Base-by-base conservation (phyloP, 202 grass and related monocot genomes). In the Tripidium arundinaceum region DNA sequence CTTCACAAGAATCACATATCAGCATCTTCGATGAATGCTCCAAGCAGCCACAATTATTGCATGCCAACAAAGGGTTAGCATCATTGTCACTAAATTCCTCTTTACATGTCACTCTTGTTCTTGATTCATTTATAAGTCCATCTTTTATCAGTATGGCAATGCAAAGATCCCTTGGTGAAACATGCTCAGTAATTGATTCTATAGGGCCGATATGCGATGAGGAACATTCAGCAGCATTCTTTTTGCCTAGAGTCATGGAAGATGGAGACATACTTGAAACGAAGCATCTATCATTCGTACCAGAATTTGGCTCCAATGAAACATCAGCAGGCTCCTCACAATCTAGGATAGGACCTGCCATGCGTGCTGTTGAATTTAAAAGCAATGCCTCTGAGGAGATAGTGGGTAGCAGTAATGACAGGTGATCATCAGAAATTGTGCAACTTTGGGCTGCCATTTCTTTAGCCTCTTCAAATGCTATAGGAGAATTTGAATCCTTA, bases 1-100 rank as follows among this genome's bases (percentile, higher is more conserved):
- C 86, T 81, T 98, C 95, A 70, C 95, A 98, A 34, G 60, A 83
- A 71, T 98, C 95, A 82, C 95, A 98, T 83, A 94, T 89, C 70
- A 98, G 79, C 92, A 98, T 89, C 64, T 98, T 91, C 41, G 67
- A 41, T 72, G 88, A 84, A 80, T 89, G 55, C 46, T 94, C 95
- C 39, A 82, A 55, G 19, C 33, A 37, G 59, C 74, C 79, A 70
- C 94, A 98, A 72, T 60, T 81, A 82, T 91, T 91, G 84, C 95
- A 94, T 83, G 29, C 52, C 69, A 89, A 74, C 82, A 87, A 83
- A 77, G n/a, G 37, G 37, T 86, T 91, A 31, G 41, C 71, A 80
- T 80, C 85, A 75, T 45, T 29, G 68, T 90, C 83, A 81, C 24
- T 81, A 18, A 67, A 73, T 74, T 74, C 62, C 55, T 80, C 70